Percentiles rank a stretch among this genome's conserved stretches.
phyloP scores from a whole-genome alignment of 1,139 yeast species.

The Lodderomyces jiufengensis region DNA sequence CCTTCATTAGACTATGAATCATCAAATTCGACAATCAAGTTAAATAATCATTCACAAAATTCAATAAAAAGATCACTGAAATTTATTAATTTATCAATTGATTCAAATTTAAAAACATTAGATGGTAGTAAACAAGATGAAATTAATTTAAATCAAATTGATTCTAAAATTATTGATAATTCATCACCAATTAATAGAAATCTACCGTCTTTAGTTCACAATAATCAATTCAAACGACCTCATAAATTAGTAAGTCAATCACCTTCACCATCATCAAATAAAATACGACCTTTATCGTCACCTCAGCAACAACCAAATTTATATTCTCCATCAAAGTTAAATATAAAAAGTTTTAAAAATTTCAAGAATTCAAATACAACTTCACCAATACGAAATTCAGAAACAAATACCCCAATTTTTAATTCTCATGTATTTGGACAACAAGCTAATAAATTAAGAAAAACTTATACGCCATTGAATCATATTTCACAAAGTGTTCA shows the following conservation, averaged over 20 bases:
- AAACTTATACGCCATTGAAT: constrained; percentile 11
- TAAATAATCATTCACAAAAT: constrained; percentile 14
- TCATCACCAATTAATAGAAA: constrained; percentile 9
- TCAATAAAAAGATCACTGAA: constrained; percentile 46
- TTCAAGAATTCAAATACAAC: constrained; percentile 32
- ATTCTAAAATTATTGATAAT: constrained; percentile 16
- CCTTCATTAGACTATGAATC: constrained; percentile 9
- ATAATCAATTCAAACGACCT: constrained; percentile 45
- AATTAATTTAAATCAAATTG: constrained; percentile 29
- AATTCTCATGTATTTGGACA: constrained; percentile 19
- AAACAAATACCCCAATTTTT: constrained; percentile 18
- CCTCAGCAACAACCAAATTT: constrained; percentile 14
- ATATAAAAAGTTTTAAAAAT: constrained; percentile 31
- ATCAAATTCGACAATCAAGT: constrained; percentile 10
- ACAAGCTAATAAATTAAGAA: constrained; percentile 11
- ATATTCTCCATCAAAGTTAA: constrained; percentile 32
- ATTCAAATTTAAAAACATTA: constrained; percentile 17
- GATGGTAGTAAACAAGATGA: constrained; percentile 16
- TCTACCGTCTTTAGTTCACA: constrained; percentile 13
- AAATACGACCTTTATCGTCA: constrained; percentile 9
- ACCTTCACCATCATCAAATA: constrained; percentile 38
- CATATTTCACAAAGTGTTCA: constrained; percentile 8
- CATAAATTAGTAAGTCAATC: constrained; percentile 46
- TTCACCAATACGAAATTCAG: constrained; percentile 26
- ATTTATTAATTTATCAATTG: constrained; percentile 45